Conservation (phyloP, 2,329 filamentous ascomycete species). For the Dactylellina cionopaga region DNA sequence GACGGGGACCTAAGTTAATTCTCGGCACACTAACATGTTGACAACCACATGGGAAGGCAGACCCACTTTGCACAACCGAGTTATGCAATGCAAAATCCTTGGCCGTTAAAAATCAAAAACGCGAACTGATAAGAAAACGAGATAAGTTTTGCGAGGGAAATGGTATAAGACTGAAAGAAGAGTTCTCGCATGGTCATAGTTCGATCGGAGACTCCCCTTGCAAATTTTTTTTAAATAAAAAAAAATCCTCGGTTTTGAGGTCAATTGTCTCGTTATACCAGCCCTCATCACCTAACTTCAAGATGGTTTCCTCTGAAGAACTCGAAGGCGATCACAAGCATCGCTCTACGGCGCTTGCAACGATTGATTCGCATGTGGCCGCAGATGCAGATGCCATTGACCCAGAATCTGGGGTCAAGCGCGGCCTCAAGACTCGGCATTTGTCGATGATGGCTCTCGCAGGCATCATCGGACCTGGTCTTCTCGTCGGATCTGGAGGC, state of each 20-base stretch:
- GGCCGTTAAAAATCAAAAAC: conserved; percentile 8
- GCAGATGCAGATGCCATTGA: conserved; percentile 50
- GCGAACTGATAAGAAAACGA: conserved; percentile 24
- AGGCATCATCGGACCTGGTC: conserved; percentile 73
- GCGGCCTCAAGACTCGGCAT: conserved; percentile 63
- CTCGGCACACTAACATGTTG: conserved; percentile 19
- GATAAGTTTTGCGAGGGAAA: conserved; percentile 16
- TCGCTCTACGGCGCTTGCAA: conserved; percentile 10
- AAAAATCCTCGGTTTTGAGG: conserved; percentile 7
- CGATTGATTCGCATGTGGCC: conserved; percentile 30
- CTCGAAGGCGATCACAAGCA: conserved; percentile 27
- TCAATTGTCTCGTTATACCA: conserved; percentile 25
- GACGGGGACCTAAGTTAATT: conserved; percentile 28
- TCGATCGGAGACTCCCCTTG: conserved; percentile 20
- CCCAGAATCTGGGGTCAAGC: conserved; percentile 49
- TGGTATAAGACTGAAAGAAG: conserved; percentile 25
- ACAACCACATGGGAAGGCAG: conserved; percentile 38
- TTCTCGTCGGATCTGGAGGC: conserved; percentile 76
- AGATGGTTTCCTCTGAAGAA: conserved; percentile 41
- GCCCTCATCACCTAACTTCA: background rate
- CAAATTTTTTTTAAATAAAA: conserved; percentile 3
- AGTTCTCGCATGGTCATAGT: conserved; percentile 17
- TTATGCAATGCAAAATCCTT: conserved; percentile 38
- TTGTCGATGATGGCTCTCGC: conserved; percentile 64
- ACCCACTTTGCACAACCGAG: conserved; percentile 24